Base-by-base conservation (phyloP, 148 eudicot genomes). In the Amaranthus palmeri region DNA sequence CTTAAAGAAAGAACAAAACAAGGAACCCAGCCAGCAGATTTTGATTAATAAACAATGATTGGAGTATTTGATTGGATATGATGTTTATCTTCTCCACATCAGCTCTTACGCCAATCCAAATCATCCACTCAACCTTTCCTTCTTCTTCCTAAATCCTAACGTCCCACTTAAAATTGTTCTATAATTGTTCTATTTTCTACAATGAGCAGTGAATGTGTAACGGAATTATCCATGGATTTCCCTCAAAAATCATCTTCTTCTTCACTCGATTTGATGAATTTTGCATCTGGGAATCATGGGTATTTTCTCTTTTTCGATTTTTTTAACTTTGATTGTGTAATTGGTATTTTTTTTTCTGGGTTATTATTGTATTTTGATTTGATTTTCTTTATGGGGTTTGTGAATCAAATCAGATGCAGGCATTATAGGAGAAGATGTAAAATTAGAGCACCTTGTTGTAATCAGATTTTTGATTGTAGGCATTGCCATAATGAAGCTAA, bases 361-460 rank as follows among this genome's bases (percentile, higher is more conserved):
- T 58, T 25, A 6, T 47, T 11, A 40, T 46, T 10, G 4, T 8
- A 11, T 15, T 69, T n/a, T 54, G 9, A 0, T 10, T 13, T 10
- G 36, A n/a, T 44, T 56, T 55, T 43, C 13, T 54, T 14, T 40
- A 10, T 61, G 54, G 54, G 67, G 45, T 65, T 51, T 63, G 54
- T 63, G 61, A 48, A 25, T 25, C 36, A 52, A 79, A 8, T 72
- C 65, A 91, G 97, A 74, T 91, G 97, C 71, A 64, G 73, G 67
- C 97, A 92, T 85, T 87, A 87, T 72, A 79, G 63, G 65, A 86
- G 97, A 73, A 92, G 81, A 74, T 92, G 97, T 79, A 87, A 84
- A 80, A 92, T 92, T 53, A 86, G 84, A 78, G 88, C 97, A 55
- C 97, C 97, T 5, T 92, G 96, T 72, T 92, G 97, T 69, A 72